Evolutionary conservation across 2,329 filamentous ascomycete species (phyloP).

Genomic region (Acrocalymma vagum): DNA sequence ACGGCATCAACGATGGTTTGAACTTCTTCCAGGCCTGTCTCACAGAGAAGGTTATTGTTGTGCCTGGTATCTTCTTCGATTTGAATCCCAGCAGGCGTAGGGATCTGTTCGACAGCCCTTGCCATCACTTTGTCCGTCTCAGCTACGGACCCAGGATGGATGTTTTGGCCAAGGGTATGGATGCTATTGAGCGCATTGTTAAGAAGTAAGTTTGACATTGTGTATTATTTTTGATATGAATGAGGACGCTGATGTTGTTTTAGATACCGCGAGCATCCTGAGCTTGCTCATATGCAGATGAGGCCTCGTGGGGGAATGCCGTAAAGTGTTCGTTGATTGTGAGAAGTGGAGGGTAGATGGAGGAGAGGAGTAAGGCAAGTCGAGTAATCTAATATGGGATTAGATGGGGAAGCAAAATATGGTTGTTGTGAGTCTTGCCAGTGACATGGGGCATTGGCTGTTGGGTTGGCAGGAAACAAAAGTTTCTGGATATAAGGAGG

Average conservation of each 20-base stretch:
- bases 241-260: neutral
- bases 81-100: slow-evolving; percentile 88
- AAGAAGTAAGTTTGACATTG: slow-evolving; percentile 42
- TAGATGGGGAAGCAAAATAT: no score
- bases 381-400: no score
- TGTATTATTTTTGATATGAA: neutral
- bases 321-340: no score
- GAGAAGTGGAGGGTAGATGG: no score
- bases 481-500: no score
- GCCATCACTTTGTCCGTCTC: slow-evolving; percentile 67
- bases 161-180: slow-evolving; percentile 48
- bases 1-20: slow-evolving; percentile 87
- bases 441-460: no score
- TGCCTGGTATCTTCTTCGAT: slow-evolving; percentile 98
- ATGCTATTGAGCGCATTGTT: slow-evolving; percentile 50
- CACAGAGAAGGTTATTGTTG: slow-evolving; percentile 93
- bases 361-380: no score
- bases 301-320: no score
- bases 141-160: slow-evolving; percentile 53
- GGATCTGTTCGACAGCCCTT: slow-evolving; percentile 93
- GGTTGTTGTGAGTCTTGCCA: no score
- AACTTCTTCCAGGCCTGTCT: slow-evolving; percentile 97
- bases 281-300: slow-evolving; percentile 11
- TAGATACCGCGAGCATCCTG: slow-evolving; percentile 17
- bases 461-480: no score